Conservation (phyloP, 306 rosid genomes). For the Senna siamea region DNA sequence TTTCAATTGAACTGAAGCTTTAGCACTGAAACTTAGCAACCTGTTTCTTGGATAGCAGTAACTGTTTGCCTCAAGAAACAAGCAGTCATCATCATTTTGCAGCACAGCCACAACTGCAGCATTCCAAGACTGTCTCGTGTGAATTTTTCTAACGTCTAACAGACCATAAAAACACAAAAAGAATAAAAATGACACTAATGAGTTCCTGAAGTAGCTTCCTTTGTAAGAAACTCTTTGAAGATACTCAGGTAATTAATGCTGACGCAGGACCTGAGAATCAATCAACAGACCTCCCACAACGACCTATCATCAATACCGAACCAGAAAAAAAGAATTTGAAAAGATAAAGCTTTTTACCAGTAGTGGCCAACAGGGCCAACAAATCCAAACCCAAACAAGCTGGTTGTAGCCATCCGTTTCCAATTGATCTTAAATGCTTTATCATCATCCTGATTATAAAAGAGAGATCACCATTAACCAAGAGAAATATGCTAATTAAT, state of each 20-base stretch:
- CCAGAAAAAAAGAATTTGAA: slow-evolving; percentile 19
- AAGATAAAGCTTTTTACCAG: slow-evolving; percentile 53
- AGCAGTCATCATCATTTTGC: slow-evolving; percentile 18
- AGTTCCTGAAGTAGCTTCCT: slow-evolving; percentile 17
- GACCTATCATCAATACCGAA: slow-evolving; percentile 30
- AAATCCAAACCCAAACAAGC: slow-evolving; percentile 65
- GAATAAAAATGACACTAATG: not conserved
- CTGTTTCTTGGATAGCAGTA: slow-evolving; percentile 20
- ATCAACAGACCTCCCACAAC: slow-evolving; percentile 20
- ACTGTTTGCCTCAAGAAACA: slow-evolving; percentile 11
- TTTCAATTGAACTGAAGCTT: slow-evolving; percentile 14
- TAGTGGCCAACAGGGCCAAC: slow-evolving; percentile 71
- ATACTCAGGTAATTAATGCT: slow-evolving; percentile 4
- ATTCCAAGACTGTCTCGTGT: not conserved
- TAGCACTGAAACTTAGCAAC: slow-evolving; percentile 11
- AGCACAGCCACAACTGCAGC: slow-evolving; percentile 25
- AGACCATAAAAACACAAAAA: not conserved
- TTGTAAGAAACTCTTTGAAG: slow-evolving; percentile 2
- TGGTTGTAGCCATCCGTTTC: slow-evolving; percentile 63
- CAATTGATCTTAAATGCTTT: slow-evolving; percentile 57
- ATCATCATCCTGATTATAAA: slow-evolving; percentile 41
- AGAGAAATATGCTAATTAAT: slow-evolving; percentile 27
- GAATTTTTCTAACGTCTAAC: slow-evolving; percentile 6
- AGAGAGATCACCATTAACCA: slow-evolving; percentile 34
- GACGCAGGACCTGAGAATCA: slow-evolving; percentile 24